Percentiles rank a stretch among this genome's conserved stretches.
Evolutionary conservation across 192 early-diverging fungal species (phyloP).

Genomic region (Coemansia sp.): DNA sequence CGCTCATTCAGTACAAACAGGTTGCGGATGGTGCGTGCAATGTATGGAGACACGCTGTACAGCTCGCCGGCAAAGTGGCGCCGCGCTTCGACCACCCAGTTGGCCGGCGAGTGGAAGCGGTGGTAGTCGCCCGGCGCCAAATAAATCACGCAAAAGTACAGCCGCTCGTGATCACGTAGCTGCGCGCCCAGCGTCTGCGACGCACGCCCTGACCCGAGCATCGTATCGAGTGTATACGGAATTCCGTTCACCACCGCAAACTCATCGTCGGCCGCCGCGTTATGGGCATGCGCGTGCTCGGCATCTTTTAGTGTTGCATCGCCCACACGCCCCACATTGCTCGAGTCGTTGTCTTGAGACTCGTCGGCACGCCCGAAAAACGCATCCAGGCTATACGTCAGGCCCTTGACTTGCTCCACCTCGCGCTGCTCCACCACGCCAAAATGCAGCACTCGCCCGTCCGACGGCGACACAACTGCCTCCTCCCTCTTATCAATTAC

Average conservation of each 20-base stretch:
- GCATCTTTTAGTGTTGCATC: constrained; percentile 47
- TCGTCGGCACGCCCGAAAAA: constrained; percentile 66
- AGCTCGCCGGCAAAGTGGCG: constrained; percentile 96
- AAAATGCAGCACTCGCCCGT: constrained; percentile 87
- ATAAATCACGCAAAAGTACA: constrained; percentile 93
- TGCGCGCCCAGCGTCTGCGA: constrained; percentile 43
- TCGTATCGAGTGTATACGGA: constrained; percentile 71
- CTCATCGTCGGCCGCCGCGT: constrained; percentile 71
- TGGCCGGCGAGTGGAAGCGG: constrained; percentile 94
- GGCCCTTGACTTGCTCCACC: constrained; percentile 94
- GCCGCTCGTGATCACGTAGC: constrained; percentile 62
- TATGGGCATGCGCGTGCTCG: constrained; percentile 54
- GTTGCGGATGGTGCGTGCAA: constrained; percentile 78
- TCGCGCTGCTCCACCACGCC: constrained; percentile 73
- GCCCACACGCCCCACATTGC: constrained; percentile 21
- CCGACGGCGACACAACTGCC: constrained; percentile 76
- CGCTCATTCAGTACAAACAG: constrained; percentile 97
- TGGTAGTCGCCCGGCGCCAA: constrained; percentile 99
- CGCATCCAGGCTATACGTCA: constrained; percentile 85
- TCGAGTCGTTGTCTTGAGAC: neutral
- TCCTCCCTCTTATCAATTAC: constrained; percentile 53
- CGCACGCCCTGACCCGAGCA: constrained; percentile 59
- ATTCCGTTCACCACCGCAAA: constrained; percentile 89
- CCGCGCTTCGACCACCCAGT: constrained; percentile 85
- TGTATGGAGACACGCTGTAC: constrained; percentile 90